A percentile compares a stretch with the other conserved stretches of the same genome.
phyloP scores from a whole-genome alignment of 1,139 yeast genomes.

The Geotrichum australiense region DNA sequence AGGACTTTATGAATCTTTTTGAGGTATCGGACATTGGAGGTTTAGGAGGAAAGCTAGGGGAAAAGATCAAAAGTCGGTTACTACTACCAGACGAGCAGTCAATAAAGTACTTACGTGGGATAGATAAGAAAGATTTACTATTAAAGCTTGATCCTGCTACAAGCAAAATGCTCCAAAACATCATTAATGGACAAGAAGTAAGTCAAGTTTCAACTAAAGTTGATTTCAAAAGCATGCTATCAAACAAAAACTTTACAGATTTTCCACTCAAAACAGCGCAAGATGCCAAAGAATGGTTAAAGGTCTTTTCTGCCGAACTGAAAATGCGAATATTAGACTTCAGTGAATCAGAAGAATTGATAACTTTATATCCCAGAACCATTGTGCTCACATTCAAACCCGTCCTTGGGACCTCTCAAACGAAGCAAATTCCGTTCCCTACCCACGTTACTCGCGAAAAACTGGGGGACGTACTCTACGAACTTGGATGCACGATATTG shows the following conservation, averaged over 20 bases:
- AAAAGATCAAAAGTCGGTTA: conserved; percentile 42
- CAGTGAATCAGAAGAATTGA: conserved; percentile 53
- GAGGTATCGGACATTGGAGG: conserved; percentile 76
- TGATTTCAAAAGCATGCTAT: conserved; percentile 78
- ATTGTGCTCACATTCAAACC: conserved; percentile 27
- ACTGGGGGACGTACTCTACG: conserved; percentile 24
- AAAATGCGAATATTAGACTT: conserved; percentile 62
- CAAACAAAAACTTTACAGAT: conserved; percentile 64
- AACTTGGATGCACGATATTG: conserved; percentile 28
- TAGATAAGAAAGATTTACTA: conserved; percentile 32
- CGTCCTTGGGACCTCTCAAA: conserved; percentile 14
- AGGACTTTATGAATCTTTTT: conserved; percentile 51
- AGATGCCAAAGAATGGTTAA: conserved; percentile 74
- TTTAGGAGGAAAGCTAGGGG: conserved; percentile 85
- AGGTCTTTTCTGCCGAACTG: conserved; percentile 76
- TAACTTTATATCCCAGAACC: conserved; percentile 33
- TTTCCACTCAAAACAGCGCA: conserved; percentile 45
- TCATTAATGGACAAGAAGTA: conserved; percentile 57
- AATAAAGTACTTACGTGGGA: conserved; percentile 24
- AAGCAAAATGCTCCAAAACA: conserved; percentile 45
- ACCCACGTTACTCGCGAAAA: conserved; percentile 19
- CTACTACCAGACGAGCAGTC: conserved; percentile 30
- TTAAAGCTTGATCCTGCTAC: conserved; percentile 34
- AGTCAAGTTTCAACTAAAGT: conserved; percentile 49
- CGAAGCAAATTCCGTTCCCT: conserved; percentile 23